Conservation (phyloP, 352 stramenopile genomes). For the Elongisporangium prolatum region DNA sequence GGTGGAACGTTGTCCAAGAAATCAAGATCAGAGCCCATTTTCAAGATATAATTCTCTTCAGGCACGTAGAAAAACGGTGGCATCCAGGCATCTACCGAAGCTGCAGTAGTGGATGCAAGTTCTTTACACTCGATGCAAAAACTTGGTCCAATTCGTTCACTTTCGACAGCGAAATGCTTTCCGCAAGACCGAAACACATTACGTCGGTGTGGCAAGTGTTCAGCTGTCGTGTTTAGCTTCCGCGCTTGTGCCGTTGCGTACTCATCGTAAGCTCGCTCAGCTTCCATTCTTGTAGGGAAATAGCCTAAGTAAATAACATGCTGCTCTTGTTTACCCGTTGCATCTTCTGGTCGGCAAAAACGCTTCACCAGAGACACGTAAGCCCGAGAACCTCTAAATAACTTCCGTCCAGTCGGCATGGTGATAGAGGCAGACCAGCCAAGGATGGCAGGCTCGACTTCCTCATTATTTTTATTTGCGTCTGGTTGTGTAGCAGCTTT, state of each 20-base stretch:
- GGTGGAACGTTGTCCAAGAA: slow-evolving; percentile 59
- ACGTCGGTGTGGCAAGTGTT: slow-evolving; percentile 45
- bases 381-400: slow-evolving; percentile 67
- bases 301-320: slow-evolving; percentile 71
- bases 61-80: slow-evolving; percentile 61
- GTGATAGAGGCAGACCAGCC: slow-evolving; percentile 74
- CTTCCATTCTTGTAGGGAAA: slow-evolving; percentile 58
- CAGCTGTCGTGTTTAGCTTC: slow-evolving; percentile 55
- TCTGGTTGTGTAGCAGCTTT: background rate
- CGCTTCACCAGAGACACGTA: slow-evolving; percentile 72
- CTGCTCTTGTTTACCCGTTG: slow-evolving; percentile 42
- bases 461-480: background rate
- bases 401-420: slow-evolving; percentile 47
- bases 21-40: slow-evolving; percentile 65
- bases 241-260: slow-evolving; percentile 53
- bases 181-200: slow-evolving; percentile 74
- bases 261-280: slow-evolving; percentile 66
- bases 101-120: slow-evolving; percentile 24
- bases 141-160: slow-evolving; percentile 52
- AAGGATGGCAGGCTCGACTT: slow-evolving; percentile 23
- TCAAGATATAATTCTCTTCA: slow-evolving; percentile 71
- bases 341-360: slow-evolving; percentile 58
- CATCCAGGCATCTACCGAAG: slow-evolving; percentile 37
- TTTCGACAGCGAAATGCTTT: slow-evolving; percentile 80
- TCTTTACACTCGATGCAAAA: slow-evolving; percentile 79